Percentiles rank a stretch among this genome's conserved stretches.
Conservation (phyloP, 257 asterid species). For the Plantago ovata region DNA sequence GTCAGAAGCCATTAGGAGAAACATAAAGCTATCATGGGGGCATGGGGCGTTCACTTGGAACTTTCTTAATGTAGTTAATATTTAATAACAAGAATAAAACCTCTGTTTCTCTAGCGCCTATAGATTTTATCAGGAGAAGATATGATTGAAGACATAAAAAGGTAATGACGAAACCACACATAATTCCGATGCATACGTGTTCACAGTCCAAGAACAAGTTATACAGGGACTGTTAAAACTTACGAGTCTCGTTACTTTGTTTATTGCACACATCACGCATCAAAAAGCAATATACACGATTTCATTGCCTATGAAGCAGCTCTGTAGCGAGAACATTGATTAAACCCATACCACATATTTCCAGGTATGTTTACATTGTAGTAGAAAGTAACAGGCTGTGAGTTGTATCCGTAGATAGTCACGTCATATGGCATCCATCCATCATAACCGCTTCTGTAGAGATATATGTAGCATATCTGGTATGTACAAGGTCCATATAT, state of each 20-base stretch:
- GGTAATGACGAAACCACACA: no score
- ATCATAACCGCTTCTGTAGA: conserved; percentile 84
- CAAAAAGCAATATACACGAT: conserved; percentile 1
- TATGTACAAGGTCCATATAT: conserved; percentile 80
- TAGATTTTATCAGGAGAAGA: no score
- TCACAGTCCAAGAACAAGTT: background rate
- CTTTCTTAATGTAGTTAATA: no score
- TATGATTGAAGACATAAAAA: no score
- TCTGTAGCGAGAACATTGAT: conserved; percentile 42
- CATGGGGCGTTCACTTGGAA: no score
- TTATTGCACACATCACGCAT: conserved; percentile 9
- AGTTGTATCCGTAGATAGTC: conserved; percentile 51
- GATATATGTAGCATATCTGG: conserved; percentile 81
- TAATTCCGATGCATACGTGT: background rate
- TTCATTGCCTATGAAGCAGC: conserved; percentile 20
- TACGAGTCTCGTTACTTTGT: conserved; percentile 7
- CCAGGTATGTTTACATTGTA: conserved; percentile 64
- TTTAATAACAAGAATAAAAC: no score
- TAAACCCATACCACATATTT: conserved; percentile 69
- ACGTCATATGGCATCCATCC: conserved; percentile 91
- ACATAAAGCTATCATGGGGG: no score
- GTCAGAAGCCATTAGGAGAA: no score
- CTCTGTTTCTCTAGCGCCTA: no score
- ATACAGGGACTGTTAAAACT: conserved; percentile 3
- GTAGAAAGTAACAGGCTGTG: conserved; percentile 49